These are phyloP conservation scores for Cyberlindnera veronae DNA, from an alignment of 805 yeast genomes.

Conservation along the genomic window DNA sequence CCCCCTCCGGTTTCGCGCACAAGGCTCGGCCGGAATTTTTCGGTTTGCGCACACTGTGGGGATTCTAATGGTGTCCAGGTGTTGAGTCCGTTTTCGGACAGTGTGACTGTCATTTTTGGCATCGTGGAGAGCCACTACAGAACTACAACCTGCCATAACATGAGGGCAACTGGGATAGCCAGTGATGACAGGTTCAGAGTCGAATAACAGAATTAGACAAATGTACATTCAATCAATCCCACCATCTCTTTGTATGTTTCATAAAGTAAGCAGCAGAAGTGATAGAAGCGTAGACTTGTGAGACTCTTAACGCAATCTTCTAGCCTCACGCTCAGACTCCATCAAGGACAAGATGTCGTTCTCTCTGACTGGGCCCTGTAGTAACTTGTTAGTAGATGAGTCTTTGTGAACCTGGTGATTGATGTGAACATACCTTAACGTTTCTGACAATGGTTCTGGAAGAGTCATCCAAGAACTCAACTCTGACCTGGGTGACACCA, in stretches of 20 bases:
- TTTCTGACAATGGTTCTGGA: conserved; percentile 95
- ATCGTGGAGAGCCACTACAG: background rate
- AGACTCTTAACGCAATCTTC: conserved; percentile 73
- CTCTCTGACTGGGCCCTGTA: conserved; percentile 87
- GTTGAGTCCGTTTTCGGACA: conserved; percentile 1
- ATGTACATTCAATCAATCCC: conserved; percentile 29
- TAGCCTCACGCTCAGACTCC: conserved; percentile 99
- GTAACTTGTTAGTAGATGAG: conserved; percentile 11
- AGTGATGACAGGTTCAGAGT: background rate
- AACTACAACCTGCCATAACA: conserved; percentile 2
- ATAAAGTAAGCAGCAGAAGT: conserved; percentile 16
- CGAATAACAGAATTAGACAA: conserved; percentile 20
- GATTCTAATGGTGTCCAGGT: conserved; percentile 12
- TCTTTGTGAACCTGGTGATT: background rate
- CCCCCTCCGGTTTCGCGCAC: no score
- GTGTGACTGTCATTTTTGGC: conserved; percentile 20
- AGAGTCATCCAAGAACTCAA: conserved; percentile 92
- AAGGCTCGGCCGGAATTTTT: conserved; percentile 3
- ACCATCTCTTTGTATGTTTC: conserved; percentile 12
- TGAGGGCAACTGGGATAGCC: background rate
- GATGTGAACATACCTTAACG: conserved; percentile 56
- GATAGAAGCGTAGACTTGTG: conserved; percentile 21
- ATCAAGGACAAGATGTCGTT: conserved; percentile 97
- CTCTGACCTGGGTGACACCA: conserved; percentile 99
- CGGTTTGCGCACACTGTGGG: conserved; percentile 10